Evolutionary conservation across 1,139 yeast species (phyloP), one percentile per base, ranked within the genome.

Genomic region (Yamadazyma songkhlaensis): DNA sequence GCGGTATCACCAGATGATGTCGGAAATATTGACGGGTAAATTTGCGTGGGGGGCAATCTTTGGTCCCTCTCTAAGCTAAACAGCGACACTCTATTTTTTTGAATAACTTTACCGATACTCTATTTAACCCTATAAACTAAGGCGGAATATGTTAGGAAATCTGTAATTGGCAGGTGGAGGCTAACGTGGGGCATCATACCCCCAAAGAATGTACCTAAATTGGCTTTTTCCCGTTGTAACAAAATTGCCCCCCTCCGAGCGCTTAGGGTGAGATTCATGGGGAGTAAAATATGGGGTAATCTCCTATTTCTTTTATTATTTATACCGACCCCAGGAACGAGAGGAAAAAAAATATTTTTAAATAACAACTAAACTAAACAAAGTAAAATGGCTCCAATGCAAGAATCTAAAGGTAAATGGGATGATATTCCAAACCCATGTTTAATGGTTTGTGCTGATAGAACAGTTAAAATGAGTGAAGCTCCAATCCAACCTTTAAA

Each of bases 401-500:
- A 43, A 36, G 51, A 47, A 45, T 24, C 29, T 4, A 47, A 44
- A 36, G 37, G 42, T 24, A 44, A 47, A 39, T 48, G 52, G 52
- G 52, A 47, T 29, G 44, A 46, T 28, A 33, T 48, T 36, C 52
- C 52, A 29, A 48, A 48, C 35, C 52, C 52, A 29, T 46, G 51
- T 41, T 43, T 48, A 30, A 48, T 47, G 50, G 52, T 48, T 6
- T 40, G 45, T 11, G 39, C 47, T 9, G 45, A 40, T 9, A 38
- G 43, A 25, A 37, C 39, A 21, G 36, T 48, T 30, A 48, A 48
- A 27, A 38, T 46, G 39, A 38, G 40, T 8, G 51, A 47, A 42
- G 46, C 47, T 11, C 41, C 34, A 22, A 47, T 48, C 28, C 25
- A 31, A 14, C 45, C 46, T n/a, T 39, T 48, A 17, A 59, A 77